A percentile compares a stretch with the other conserved stretches of the same genome.
Evolutionary conservation across 2,329 filamentous ascomycete genomes (phyloP).

Genomic region (Colletotrichum aenigma): DNA sequence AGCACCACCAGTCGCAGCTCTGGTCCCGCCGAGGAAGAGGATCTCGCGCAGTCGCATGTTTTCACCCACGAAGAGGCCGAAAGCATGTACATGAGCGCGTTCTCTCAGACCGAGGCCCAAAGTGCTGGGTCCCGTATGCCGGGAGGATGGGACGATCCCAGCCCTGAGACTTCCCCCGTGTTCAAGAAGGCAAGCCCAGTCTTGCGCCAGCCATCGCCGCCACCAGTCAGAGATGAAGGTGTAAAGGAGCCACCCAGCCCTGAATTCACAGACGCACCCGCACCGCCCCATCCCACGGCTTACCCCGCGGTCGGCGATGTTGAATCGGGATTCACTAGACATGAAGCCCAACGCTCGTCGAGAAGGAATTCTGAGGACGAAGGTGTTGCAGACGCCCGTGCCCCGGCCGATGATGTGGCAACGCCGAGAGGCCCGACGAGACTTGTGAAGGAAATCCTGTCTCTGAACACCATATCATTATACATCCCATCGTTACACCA

Average conservation of each 20-base stretch:
- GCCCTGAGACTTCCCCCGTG: background rate
- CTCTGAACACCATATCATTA: constrained; percentile 54
- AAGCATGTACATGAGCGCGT: constrained; percentile 85
- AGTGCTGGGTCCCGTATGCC: constrained; percentile 46
- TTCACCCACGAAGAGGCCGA: constrained; percentile 82
- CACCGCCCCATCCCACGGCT: background rate
- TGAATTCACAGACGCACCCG: background rate
- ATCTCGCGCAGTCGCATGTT: constrained; percentile 68
- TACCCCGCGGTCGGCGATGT: constrained; percentile 14
- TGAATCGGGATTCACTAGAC: background rate
- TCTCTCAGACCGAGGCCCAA: constrained; percentile 52
- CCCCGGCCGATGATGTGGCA: constrained; percentile 40
- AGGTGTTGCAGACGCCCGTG: background rate
- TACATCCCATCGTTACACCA: constrained; percentile 58
- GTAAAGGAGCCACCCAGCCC: background rate
- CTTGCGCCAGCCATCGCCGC: background rate
- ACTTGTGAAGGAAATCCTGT: constrained; percentile 60
- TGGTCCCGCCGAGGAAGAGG: constrained; percentile 41
- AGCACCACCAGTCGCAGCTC: constrained; percentile 28
- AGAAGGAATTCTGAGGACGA: background rate
- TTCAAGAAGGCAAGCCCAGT: background rate
- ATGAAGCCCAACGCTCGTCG: background rate
- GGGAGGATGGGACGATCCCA: constrained; percentile 53
- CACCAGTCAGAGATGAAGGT: background rate
- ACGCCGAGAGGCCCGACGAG: constrained; percentile 59